These are phyloP conservation scores for Trichoderma sp. DNA, from an alignment of 2,329 filamentous ascomycete genomes.

Conservation along the genomic window DNA sequence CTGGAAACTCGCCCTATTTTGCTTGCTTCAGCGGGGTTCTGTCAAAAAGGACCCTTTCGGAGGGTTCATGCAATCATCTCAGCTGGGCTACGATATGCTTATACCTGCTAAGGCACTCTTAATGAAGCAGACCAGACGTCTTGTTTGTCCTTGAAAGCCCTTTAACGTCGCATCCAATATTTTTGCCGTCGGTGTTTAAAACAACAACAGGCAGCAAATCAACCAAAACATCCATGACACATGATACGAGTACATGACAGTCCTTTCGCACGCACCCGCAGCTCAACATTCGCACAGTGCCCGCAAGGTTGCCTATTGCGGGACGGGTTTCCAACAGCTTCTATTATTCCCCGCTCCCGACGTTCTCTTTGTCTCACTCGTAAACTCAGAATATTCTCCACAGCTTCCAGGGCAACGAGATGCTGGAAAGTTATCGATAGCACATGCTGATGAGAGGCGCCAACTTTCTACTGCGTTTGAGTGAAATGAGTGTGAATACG, in stretches of 20 bases:
- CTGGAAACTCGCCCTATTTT: not conserved
- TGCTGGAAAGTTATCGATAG: not conserved
- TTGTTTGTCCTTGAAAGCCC: not conserved
- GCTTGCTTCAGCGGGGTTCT: not conserved
- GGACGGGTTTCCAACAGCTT: constrained; percentile 6
- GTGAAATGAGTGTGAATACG: not conserved
- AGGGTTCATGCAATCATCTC: not conserved
- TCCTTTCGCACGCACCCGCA: not conserved
- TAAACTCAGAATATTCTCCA: constrained; percentile 20
- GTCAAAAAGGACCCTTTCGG: not conserved
- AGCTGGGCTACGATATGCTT: not conserved
- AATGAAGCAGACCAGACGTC: not conserved
- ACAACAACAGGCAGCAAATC: not conserved
- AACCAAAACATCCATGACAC: not conserved
- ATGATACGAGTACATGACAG: too few species aligned
- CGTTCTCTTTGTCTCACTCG: not conserved
- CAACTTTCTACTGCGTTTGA: not conserved
- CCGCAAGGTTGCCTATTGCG: not conserved
- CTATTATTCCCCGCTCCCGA: constrained; percentile 16
- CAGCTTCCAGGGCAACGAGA: constrained; percentile 26
- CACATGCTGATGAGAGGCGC: not conserved
- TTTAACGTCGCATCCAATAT: not conserved
- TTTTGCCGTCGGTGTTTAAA: not conserved
- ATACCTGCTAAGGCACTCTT: not conserved
- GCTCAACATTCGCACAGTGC: not conserved